phyloP scores from a whole-genome alignment of 768 basidiomycete genomes.

The Austroboletus festivus region DNA sequence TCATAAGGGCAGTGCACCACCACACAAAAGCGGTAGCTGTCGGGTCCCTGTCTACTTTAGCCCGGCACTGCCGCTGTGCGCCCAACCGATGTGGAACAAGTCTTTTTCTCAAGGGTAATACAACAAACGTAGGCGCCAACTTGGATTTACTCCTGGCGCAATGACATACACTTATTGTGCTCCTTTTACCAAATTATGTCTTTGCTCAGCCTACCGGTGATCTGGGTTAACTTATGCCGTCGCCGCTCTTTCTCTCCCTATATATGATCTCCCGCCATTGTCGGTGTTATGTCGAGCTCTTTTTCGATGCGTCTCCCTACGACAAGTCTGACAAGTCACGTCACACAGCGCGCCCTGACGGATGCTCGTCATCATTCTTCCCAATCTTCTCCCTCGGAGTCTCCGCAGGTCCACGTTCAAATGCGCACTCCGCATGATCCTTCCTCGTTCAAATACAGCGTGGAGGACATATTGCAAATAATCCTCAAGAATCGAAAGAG shows the following conservation, averaged over 20 bases:
- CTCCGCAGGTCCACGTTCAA: conserved; percentile 1
- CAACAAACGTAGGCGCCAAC: not conserved
- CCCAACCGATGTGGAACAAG: conserved; percentile 8
- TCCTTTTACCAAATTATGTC: conserved; percentile 15
- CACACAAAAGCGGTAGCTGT: not conserved
- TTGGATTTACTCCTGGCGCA: not conserved
- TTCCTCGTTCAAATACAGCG: conserved; percentile 20
- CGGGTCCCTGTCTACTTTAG: not conserved
- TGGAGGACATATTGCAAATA: conserved; percentile 57
- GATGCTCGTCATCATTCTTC: not conserved
- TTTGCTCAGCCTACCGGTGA: conserved; percentile 21
- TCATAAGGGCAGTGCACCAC: no score
- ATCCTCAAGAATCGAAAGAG: conserved; percentile 68
- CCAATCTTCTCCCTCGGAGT: conserved; percentile 2
- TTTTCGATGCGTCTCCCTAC: conserved; percentile 17
- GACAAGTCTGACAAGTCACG: conserved; percentile 2
- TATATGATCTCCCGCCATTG: conserved; percentile 20
- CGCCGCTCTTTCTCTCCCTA: conserved; percentile 12
- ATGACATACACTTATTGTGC: conserved; percentile 10
- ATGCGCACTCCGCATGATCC: conserved; percentile 13
- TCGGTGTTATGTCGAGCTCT: not conserved
- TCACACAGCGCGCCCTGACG: conserved; percentile 1
- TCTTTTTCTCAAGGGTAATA: conserved; percentile 10
- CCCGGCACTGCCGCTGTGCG: conserved; percentile 15
- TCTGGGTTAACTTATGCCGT: conserved; percentile 19